Evolutionary conservation across 805 yeast species (phyloP).

Genomic region (Candida broadrunensis): DNA sequence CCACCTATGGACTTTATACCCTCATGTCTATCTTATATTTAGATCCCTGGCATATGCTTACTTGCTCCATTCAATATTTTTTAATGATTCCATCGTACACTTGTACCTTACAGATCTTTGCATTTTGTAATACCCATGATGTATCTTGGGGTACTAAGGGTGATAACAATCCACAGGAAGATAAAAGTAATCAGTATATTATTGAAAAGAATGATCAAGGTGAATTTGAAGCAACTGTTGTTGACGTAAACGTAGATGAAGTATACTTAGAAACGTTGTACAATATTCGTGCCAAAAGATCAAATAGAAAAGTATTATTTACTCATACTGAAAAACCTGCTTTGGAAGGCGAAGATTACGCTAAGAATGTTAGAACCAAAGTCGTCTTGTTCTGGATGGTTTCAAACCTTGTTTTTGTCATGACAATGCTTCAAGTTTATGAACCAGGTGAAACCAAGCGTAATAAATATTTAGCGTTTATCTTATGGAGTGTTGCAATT

Average conservation of each 20-base stretch:
- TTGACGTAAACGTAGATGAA: constrained; percentile 81
- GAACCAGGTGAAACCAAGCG: constrained; percentile 52
- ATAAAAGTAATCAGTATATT: constrained; percentile 75
- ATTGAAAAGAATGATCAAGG: constrained; percentile 79
- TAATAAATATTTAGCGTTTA: constrained; percentile 77
- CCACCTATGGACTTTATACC: constrained; percentile 88
- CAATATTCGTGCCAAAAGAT: constrained; percentile 69
- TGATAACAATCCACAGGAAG: constrained; percentile 64
- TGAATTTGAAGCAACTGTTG: constrained; percentile 72
- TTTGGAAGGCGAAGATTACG: constrained; percentile 72
- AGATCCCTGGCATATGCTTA: constrained; percentile 95
- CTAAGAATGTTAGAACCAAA: constrained; percentile 89
- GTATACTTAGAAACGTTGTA: constrained; percentile 74
- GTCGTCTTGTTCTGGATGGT: constrained; percentile 96
- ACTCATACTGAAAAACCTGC: constrained; percentile 24
- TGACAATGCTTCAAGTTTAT: constrained; percentile 86
- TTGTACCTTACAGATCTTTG: constrained; percentile 90
- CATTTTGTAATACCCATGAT: constrained; percentile 97
- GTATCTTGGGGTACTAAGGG: constrained; percentile 99
- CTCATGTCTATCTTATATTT: constrained; percentile 79
- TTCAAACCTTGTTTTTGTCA: constrained; percentile 72
- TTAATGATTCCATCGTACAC: constrained; percentile 87
- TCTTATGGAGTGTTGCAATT: constrained; percentile 89
- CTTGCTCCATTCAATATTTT: constrained; percentile 86
- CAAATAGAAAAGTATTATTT: constrained; percentile 44